Percentiles rank a stretch among this genome's conserved stretches.
Conservation (phyloP, 441 rosid species). For the Mallotus japonicus region DNA sequence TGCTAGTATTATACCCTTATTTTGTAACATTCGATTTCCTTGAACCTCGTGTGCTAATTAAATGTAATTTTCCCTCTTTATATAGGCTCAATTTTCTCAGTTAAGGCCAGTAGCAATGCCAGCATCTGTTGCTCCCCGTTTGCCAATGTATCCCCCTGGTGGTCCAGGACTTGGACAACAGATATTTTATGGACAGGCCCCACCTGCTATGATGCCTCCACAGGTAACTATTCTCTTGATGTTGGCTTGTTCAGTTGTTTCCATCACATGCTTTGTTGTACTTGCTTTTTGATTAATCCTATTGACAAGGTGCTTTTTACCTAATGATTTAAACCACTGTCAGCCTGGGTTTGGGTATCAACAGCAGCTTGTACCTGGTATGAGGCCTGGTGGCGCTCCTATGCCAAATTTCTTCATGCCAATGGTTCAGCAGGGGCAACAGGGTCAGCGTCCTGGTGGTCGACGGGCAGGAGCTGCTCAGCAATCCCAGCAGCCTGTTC, state of each 20-base stretch:
- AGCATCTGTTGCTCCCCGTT: slow-evolving; percentile 63
- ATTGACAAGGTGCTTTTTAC: slow-evolving; percentile 3
- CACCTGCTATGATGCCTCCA: slow-evolving; percentile 67
- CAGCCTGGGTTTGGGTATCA: slow-evolving; percentile 75
- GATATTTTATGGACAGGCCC: slow-evolving; percentile 76
- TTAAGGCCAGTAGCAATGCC: slow-evolving; percentile 64
- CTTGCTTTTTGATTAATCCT: background rate
- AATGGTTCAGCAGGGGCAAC: slow-evolving; percentile 68
- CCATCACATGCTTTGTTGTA: background rate
- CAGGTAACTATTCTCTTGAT: slow-evolving; percentile 40
- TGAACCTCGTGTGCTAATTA: background rate
- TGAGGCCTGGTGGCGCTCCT: slow-evolving; percentile 70
- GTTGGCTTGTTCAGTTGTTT: background rate
- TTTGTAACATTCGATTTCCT: background rate
- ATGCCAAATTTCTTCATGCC: slow-evolving; percentile 74
- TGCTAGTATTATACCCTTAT: background rate
- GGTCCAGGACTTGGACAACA: slow-evolving; percentile 76
- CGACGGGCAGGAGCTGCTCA: slow-evolving; percentile 58
- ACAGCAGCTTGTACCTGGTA: slow-evolving; percentile 75
- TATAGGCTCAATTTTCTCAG: slow-evolving; percentile 80
- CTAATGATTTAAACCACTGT: background rate
- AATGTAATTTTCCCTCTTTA: background rate
- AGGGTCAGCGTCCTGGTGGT: slow-evolving; percentile 67
- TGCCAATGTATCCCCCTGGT: slow-evolving; percentile 72
- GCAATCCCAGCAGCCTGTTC: slow-evolving; percentile 65